A percentile compares a stretch with the other conserved stretches of the same genome.
These are phyloP conservation scores for Mycena filopes DNA, from an alignment of 768 basidiomycete species.

Conservation along the genomic window DNA sequence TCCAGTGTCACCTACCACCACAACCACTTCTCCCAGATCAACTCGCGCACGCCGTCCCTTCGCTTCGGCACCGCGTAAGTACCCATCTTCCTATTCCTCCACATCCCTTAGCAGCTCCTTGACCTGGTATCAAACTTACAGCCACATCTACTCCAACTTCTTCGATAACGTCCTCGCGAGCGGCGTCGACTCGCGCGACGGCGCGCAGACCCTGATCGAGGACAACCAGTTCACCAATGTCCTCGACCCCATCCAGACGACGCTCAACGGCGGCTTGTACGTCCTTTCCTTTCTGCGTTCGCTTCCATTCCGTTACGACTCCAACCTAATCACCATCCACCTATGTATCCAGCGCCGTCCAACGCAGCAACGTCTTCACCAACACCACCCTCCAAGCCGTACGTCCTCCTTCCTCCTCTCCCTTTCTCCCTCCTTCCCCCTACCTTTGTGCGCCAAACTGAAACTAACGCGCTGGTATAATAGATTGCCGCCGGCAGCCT, in stretches of 20 bases:
- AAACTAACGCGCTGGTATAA: neutral
- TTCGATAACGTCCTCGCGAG: conserved; percentile 24
- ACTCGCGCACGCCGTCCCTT: conserved; percentile 31
- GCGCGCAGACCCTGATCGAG: conserved; percentile 30
- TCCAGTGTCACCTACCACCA: conserved; percentile 33
- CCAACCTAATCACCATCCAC: no score
- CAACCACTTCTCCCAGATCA: conserved; percentile 32
- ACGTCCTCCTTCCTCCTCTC: no score
- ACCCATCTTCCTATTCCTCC: neutral
- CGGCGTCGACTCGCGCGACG: conserved; percentile 29
- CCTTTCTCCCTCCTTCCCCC: no score
- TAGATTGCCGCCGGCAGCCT: conserved; percentile 27
- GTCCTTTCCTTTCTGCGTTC: neutral
- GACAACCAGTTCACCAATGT: conserved; percentile 32
- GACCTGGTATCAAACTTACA: neutral
- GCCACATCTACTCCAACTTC: conserved; percentile 31
- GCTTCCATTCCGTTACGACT: neutral
- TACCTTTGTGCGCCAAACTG: no score
- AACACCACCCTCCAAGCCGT: conserved; percentile 15
- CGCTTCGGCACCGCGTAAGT: conserved; percentile 28
- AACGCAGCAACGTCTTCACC: conserved; percentile 29
- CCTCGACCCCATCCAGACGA: conserved; percentile 29
- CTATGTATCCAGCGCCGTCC: conserved; percentile 14
- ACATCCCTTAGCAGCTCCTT: no score
- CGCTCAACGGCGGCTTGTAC: conserved; percentile 31